phyloP scores from a whole-genome alignment of 441 rosid species.

The Gossypium aridum region DNA sequence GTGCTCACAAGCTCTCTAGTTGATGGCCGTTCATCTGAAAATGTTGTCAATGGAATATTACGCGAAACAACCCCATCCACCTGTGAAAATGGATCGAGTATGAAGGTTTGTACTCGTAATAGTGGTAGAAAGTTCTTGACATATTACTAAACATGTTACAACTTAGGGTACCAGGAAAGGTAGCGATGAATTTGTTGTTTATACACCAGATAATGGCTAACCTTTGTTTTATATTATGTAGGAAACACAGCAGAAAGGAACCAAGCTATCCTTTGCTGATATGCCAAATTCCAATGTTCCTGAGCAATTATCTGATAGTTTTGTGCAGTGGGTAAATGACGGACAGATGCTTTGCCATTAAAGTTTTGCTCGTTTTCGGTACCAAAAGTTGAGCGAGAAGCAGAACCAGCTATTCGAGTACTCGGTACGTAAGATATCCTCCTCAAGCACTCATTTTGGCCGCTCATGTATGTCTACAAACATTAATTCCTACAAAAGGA shows the following conservation, averaged over 20 bases:
- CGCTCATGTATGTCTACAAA: neutral
- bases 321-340: constrained; percentile 69
- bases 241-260: constrained; percentile 45
- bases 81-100: constrained; percentile 53
- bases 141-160: neutral
- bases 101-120: constrained; percentile 46
- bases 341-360: constrained; percentile 83
- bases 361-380: constrained; percentile 11
- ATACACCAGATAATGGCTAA: neutral
- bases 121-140: neutral
- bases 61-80: constrained; percentile 50
- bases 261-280: constrained; percentile 35
- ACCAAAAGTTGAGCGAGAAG: constrained; percentile 1
- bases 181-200: neutral
- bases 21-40: constrained; percentile 53
- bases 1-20: constrained; percentile 38
- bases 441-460: neutral
- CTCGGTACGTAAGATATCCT: constrained; percentile 12
- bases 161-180: neutral
- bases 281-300: constrained; percentile 23
- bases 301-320: constrained; percentile 66
- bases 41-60: constrained; percentile 51
- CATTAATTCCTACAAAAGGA: constrained; percentile 19
- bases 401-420: constrained; percentile 1
- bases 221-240: constrained; percentile 7